Conservation (phyloP, 208 protist genomes). For the Leishmania guyanensis region DNA sequence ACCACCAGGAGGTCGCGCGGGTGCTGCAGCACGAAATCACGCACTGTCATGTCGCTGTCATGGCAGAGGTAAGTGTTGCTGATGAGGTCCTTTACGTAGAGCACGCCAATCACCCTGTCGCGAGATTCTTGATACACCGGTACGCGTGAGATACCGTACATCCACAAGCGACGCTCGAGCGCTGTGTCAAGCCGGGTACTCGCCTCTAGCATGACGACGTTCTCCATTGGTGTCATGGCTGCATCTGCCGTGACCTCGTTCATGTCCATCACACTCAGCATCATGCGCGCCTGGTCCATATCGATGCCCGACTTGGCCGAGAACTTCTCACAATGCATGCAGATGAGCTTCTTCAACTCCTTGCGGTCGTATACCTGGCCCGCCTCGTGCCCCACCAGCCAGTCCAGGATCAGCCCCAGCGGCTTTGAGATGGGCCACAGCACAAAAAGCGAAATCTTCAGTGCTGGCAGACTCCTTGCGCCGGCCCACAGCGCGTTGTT, state of each 20-base stretch:
- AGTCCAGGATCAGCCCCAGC: slow-evolving; percentile 75
- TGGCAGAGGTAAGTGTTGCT: slow-evolving; percentile 36
- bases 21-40: slow-evolving; percentile 56
- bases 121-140: slow-evolving; percentile 55
- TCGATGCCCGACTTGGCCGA: slow-evolving; percentile 67
- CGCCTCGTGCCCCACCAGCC: slow-evolving; percentile 66
- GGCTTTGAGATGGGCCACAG: slow-evolving; percentile 78
- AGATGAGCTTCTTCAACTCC: slow-evolving; percentile 77
- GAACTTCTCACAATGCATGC: slow-evolving; percentile 79
- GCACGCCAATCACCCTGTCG: slow-evolving; percentile 61
- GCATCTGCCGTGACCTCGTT: slow-evolving; percentile 49
- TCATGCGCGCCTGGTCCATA: slow-evolving; percentile 70
- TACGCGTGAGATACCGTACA: slow-evolving; percentile 72
- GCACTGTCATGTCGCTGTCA: slow-evolving; percentile 45
- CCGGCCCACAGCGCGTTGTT: slow-evolving; percentile 70
- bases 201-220: slow-evolving; percentile 56
- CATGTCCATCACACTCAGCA: slow-evolving; percentile 75
- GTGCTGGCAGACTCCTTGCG: slow-evolving; percentile 48
- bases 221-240: slow-evolving; percentile 65
- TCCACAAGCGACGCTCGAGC: slow-evolving; percentile 64
- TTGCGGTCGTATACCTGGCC: slow-evolving; percentile 81
- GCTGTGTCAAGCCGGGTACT: slow-evolving; percentile 36
- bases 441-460: slow-evolving; percentile 65
- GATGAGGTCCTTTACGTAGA: slow-evolving; percentile 81
- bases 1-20: slow-evolving; percentile 64